Evolutionary conservation across 140 eudicot genomes (phyloP), one percentile per base, ranked within the genome.

Genomic region (Ambrosia hybrid): DNA sequence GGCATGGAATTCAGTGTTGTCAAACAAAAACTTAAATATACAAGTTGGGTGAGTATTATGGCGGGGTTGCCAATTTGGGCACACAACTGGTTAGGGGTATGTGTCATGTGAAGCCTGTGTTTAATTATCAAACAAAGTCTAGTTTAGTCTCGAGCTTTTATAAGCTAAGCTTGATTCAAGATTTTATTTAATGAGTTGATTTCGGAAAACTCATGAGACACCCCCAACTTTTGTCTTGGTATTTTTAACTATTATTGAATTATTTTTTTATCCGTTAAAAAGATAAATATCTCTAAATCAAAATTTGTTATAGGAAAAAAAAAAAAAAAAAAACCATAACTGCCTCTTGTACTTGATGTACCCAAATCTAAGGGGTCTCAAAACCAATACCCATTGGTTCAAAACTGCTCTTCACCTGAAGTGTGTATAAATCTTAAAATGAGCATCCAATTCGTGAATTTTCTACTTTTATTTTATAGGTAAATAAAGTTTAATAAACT

Each of bases 321-420:
- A 12, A 30, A 10, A 16, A 61, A 21, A 21, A 21, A 21, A 21
- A 21, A 21, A 21, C n/a, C n/a, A n/a, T 9, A 34, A 6, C 7
- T 37, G 38, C 12, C 51, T 34, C 51, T 34, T 14, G 21, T 34
- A 5, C 9, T 9, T 3, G 26, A 63, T 12, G 67, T 13, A 62
- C 38, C 49, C 26, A 63, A 65, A 38, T 61, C 10, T 36, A 61
- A 43, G 13, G 13, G 36, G 9, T 41, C 52, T 65, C 9, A 34
- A 15, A 68, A 52, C 64, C 30, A 7, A 57, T 53, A 52, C 74
- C 14, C 66, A 16, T 56, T 38, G 67, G 17, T 70, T 53, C 75
- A 70, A 5, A 55, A 55, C 41, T 15, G 52, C 33, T 53, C 12
- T 51, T 63, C 64, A 48, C 51, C 58, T 12, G 53, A 52, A 37